Conservation (phyloP, 768 basidiomycete genomes). For the Hortiboletus campestris region DNA sequence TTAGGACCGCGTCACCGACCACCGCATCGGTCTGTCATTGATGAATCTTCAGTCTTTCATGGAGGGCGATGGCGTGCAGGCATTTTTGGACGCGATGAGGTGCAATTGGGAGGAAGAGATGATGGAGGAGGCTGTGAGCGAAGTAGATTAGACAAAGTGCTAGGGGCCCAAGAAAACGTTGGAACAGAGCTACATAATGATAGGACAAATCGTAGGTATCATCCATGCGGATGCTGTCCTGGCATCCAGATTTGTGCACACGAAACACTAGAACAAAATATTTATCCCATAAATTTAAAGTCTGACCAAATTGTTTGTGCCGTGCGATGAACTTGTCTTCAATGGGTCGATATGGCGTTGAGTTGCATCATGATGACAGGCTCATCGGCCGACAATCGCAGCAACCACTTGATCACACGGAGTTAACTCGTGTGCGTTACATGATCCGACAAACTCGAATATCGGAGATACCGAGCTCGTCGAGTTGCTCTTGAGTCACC, state of each 20-base stretch:
- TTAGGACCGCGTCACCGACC: constrained; percentile 91
- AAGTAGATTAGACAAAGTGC: constrained; percentile 9
- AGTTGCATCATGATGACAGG: neutral
- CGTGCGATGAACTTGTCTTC: neutral
- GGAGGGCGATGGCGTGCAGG: constrained; percentile 61
- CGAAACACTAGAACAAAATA: neutral
- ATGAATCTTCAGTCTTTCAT: constrained; percentile 64
- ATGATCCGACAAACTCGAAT: constrained; percentile 39
- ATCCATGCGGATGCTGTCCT: too few relatives aligned
- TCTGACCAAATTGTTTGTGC: neutral
- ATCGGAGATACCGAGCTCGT: constrained; percentile 55
- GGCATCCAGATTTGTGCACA: neutral
- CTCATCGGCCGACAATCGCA: neutral
- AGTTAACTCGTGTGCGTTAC: constrained; percentile 22
- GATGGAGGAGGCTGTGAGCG: constrained; percentile 51
- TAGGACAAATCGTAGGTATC: neutral
- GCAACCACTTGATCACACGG: neutral
- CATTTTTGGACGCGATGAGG: constrained; percentile 56
- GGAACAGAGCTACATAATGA: neutral
- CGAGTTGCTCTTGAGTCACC: constrained; percentile 63
- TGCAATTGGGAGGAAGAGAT: constrained; percentile 53
- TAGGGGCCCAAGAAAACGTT: neutral
- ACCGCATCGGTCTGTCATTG: constrained; percentile 77
- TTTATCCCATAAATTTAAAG: neutral
- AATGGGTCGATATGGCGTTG: neutral